phyloP scores from a whole-genome alignment of 1,284 basidiomycete genomes.

The Sanghuangporus sanghuang region DNA sequence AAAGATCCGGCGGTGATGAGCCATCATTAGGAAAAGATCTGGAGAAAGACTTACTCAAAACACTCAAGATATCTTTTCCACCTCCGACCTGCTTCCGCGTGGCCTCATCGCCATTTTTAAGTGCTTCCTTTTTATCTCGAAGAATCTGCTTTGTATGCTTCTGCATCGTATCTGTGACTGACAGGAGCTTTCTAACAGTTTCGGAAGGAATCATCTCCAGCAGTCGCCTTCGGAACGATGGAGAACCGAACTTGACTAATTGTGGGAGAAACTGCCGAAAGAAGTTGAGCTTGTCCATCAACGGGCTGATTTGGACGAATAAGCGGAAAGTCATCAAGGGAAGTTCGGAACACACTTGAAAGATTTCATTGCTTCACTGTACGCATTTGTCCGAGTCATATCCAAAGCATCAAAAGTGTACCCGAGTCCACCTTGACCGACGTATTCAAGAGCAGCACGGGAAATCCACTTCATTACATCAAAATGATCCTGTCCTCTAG shows the following conservation, averaged over 20 bases:
- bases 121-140: neutral
- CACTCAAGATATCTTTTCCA: conserved; percentile 14
- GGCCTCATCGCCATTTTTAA: conserved; percentile 2
- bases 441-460: conserved; percentile 31
- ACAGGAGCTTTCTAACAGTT: conserved; percentile 29
- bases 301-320: neutral
- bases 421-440: conserved; percentile 33
- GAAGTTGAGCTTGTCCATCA: neutral
- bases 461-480: conserved; percentile 37
- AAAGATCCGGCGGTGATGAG: neutral
- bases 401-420: conserved; percentile 36
- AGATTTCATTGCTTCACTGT: conserved; percentile 28
- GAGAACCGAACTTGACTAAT: conserved; percentile 28
- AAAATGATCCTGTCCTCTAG: conserved; percentile 27
- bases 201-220: conserved; percentile 31
- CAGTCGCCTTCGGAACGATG: conserved; percentile 33
- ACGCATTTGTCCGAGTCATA: conserved; percentile 24
- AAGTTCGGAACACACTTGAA: conserved; percentile 20
- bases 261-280: neutral
- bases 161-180: conserved; percentile 23
- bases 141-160: neutral
- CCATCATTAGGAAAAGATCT: neutral
- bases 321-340: neutral
- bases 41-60: conserved; percentile 3
- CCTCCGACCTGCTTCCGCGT: neutral